phyloP scores from a whole-genome alignment of 2,329 filamentous ascomycete genomes.

The Sodiomyces alkalinus region DNA sequence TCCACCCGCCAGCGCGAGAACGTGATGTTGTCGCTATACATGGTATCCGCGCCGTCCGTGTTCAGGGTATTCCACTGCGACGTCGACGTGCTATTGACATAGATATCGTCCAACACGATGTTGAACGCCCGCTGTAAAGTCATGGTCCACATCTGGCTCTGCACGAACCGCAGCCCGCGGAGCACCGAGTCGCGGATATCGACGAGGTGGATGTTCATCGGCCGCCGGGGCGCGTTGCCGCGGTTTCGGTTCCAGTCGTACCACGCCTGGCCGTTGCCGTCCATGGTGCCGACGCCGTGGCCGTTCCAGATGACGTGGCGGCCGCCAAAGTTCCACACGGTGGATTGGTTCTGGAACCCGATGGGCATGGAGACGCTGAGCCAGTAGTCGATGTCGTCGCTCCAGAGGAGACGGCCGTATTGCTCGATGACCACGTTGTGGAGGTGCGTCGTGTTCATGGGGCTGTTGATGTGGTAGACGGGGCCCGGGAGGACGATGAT shows the following conservation, averaged over 20 bases:
- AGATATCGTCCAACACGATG: conserved; percentile 32
- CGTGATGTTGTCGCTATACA: conserved; percentile 34
- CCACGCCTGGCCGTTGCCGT: conserved; percentile 46
- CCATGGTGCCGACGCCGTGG: conserved; percentile 33
- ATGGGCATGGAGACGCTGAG: conserved; percentile 31
- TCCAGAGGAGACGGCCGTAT: conserved; percentile 22
- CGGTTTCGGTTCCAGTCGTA: conserved; percentile 31
- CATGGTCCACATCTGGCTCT: conserved; percentile 47
- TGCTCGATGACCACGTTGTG: conserved; percentile 28
- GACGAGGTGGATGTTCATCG: conserved; percentile 32
- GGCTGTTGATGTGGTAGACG: conserved; percentile 17
- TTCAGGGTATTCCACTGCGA: conserved; percentile 18
- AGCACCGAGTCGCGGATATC: conserved; percentile 31
- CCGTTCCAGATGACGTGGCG: conserved; percentile 32
- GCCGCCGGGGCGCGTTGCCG: conserved; percentile 31
- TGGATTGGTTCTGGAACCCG: conserved; percentile 39
- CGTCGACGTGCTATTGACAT: conserved; percentile 32
- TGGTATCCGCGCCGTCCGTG: conserved; percentile 33
- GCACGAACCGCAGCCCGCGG: conserved; percentile 31
- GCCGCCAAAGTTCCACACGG: conserved; percentile 39
- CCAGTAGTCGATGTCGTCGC: conserved; percentile 34
- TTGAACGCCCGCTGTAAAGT: conserved; percentile 31
- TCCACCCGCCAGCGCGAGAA: conserved; percentile 33
- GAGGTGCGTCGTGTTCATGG: conserved; percentile 19
- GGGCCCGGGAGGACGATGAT: conserved; percentile 17